Conservation (phyloP, 225 moss, liverwort and hornwort genomes). For the Sphagnum contortum region DNA sequence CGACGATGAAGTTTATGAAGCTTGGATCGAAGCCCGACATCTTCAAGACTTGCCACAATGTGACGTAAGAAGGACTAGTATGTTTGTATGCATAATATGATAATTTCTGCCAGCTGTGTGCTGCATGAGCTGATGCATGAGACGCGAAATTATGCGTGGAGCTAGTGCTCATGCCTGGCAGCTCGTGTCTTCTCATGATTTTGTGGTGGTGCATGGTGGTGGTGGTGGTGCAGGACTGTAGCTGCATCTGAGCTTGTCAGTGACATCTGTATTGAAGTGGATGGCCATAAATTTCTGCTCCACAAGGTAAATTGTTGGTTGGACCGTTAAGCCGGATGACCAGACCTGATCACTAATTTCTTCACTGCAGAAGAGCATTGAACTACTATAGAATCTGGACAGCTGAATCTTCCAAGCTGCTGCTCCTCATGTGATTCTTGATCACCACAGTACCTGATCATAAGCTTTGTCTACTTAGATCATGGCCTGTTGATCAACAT, state of each 20-base stretch:
- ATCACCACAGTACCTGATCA: too few relatives aligned
- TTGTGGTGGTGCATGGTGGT: neutral
- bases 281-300: constrained; percentile 58
- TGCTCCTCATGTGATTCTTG: too few relatives aligned
- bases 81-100: too few relatives aligned
- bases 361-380: too few relatives aligned
- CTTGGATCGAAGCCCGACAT: constrained; percentile 67
- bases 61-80: constrained; percentile 28
- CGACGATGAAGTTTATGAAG: constrained; percentile 84
- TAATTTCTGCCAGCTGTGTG: too few relatives aligned
- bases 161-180: neutral
- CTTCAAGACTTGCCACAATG: constrained; percentile 50
- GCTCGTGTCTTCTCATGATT: neutral
- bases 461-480: too few relatives aligned
- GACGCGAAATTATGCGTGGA: too few relatives aligned
- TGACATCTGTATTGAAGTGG: constrained; percentile 56
- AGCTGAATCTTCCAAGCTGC: too few relatives aligned
- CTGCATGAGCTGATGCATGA: too few relatives aligned
- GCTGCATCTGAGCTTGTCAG: constrained; percentile 54
- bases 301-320: constrained; percentile 50
- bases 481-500: too few relatives aligned
- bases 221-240: constrained; percentile 49
- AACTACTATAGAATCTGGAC: too few relatives aligned
- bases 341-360: too few relatives aligned
- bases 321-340: neutral